A percentile compares a stretch with the other conserved stretches of the same genome.
phyloP scores from a whole-genome alignment of 1,284 basidiomycete genomes.

The Dichomitus squalens region DNA sequence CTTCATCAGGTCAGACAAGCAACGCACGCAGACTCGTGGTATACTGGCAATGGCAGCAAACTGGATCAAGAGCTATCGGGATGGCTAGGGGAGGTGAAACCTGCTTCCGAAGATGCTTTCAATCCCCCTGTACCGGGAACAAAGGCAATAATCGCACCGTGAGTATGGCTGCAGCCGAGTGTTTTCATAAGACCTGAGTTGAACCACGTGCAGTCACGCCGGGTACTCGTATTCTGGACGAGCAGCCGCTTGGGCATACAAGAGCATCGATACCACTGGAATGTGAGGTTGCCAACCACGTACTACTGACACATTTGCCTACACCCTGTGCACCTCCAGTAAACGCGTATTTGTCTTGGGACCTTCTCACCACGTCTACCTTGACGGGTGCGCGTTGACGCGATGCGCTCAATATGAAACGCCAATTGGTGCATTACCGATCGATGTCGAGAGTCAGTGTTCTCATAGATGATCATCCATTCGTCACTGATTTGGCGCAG shows the following conservation, averaged over 20 bases:
- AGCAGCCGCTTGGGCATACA: conserved; percentile 96
- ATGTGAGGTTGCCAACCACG: conserved; percentile 58
- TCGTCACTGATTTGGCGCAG: conserved; percentile 39
- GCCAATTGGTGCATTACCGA: conserved; percentile 80
- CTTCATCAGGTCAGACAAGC: conserved; percentile 50
- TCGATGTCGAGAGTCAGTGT: conserved; percentile 79
- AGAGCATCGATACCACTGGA: conserved; percentile 76
- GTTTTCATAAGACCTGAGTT: conserved; percentile 7
- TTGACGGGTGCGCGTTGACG: conserved; percentile 87
- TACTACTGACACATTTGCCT: not conserved
- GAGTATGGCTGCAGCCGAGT: conserved; percentile 32
- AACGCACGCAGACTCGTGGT: conserved; percentile 93
- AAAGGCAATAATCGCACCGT: conserved; percentile 98
- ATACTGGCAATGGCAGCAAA: conserved; percentile 60
- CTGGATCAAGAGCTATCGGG: conserved; percentile 63
- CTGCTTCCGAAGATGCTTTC: conserved; percentile 48
- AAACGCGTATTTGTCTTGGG: conserved; percentile 94
- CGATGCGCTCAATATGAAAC: conserved; percentile 79
- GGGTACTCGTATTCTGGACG: conserved; percentile 95
- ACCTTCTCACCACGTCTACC: conserved; percentile 92
- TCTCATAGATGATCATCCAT: not conserved
- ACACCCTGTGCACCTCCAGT: conserved; percentile 42
- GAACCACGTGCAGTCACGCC: conserved; percentile 73
- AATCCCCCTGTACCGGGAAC: conserved; percentile 71
- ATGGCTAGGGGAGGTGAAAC: conserved; percentile 67